Base-by-base conservation (phyloP, 805 yeast species). In the Clavispora vitiphila region DNA sequence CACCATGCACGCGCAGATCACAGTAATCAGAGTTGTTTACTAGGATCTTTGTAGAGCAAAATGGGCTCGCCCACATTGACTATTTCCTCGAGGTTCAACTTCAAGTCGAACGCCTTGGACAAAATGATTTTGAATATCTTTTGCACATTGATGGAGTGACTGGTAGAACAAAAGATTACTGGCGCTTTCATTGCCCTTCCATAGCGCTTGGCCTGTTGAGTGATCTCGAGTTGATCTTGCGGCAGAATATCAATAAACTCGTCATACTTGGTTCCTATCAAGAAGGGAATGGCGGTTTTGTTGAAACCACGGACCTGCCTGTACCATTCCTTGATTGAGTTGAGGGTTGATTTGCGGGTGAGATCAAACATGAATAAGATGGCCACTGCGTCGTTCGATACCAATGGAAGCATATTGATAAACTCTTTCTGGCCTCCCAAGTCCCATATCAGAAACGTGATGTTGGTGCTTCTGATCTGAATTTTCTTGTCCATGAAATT, bases 391-490 rank as follows among this genome's bases (percentile, higher is more conserved):
- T 90, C 97, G 49, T 84, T 81, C 12, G 95, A 83, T 11, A 91
- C 96, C 43, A 91, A 70, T 18, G 97, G 96, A 30, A 93, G 69
- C 99, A 91, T 91, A 60, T 91, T 91, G 41, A 89, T 86, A 64
- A 88, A 91, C 62, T 93, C 97, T 39, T 86, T 77, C 54, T 90
- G 96, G 1, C 99, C 99, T 19, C 99, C 99, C 10, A 91, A 67
- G 63, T 91, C 99, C 95, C 96, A 91, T 24, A 91, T 83, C 18
- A 93, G 81, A 58, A 91, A 91, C 27, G 93, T 83, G 42, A 91
- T 86, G 50, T 86, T 88, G 3, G 96, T 89, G 44, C 86, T 81
- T 42, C 89, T 80, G 41, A 91, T 82, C 45, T 80, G 82, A 22
- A 91, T 86, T 44, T 84, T 81, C 54, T 89, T 83, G 60, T 93